Evolutionary conservation across 2,329 filamentous ascomycete species (phyloP), one percentile per base, ranked within the genome.

Genomic region (Hyphodiscus sp.): DNA sequence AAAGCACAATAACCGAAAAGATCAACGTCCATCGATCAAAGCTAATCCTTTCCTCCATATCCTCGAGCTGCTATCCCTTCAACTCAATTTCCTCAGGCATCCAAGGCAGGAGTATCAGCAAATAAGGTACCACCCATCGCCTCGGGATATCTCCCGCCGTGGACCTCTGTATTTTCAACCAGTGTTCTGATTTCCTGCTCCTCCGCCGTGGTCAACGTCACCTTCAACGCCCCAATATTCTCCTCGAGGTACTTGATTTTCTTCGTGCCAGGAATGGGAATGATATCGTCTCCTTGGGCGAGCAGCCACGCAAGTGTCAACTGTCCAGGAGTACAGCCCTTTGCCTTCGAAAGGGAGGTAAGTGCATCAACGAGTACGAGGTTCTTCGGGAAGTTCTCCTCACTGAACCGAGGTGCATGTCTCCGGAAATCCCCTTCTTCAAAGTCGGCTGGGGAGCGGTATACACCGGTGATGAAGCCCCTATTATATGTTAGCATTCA

Each of bases 241-340:
- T 65, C 62, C 43, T 76, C 69, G 43, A 79, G 54, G 42, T 74
- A 70, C 20, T 70, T 66, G 16, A 74, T 58, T 20, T 71, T 73
- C 54, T 76, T 79, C 0, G 77, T 79, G 8, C 79, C 79, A 0
- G 78, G 78, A 53, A 80, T 80, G 0, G 79, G 76, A 60, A 76
- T 75, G 49, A 80, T 70, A 60, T 79, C 75, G 10, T 74, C 70
- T 0, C 76, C 76, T 55, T 80, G 76, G 1, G 71, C 72, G 59
- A 80, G 59, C 58, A 82, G 58, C 77, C 78, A 82, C 15, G 63
- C 76, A 45, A 82, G 68, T 8, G 78, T 75, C 23, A 84, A 61
- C 62, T 83, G 73, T 11, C 70, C 70, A 0, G 76, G 55, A 0
- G 78, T 79, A 45, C 68, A 68, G 2, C 71, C 71, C 67, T 83